Evolutionary conservation across 1,139 yeast species (phyloP), one percentile per base, ranked within the genome.

Genomic region (Saccharomyces hybrid): DNA sequence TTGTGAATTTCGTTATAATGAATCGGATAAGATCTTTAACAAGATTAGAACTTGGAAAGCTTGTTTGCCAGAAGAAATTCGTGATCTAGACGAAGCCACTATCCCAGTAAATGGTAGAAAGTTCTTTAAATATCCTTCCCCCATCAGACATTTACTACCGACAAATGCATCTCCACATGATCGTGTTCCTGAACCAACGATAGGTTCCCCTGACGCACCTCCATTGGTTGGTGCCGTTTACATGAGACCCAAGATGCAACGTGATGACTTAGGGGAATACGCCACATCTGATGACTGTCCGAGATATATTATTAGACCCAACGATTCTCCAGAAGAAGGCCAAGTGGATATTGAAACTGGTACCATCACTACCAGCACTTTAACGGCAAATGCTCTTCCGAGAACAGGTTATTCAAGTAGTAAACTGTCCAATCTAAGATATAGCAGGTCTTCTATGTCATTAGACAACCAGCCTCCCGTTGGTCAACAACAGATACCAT

Each of bases 191-290:
- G 89, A 84, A 56, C 95, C 97, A 1, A 79, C 83, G 1, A 84
- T 57, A 28, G 95, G 95, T 9, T 83, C 78, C 25, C 80, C 88
- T 52, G 84, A 86, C 64, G 95, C 96, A 0, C 98, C 98, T 11
- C 99, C 99, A 4, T 71, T 89, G 44, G 81, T 87, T 38, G 99
- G 99, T 27, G 95, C 88, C 46, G 96, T 91, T 6, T 93, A 87
- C 67, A 71, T 84, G 57, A 80, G 95, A 55, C 87, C 88, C 1
- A 81, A 84, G 46, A 83, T 84, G 59, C 82, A 83, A 46, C 83
- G 83, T 55, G 96, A 89, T 70, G 25, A 16, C 2, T 16, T 16
- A 2, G 20, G 20, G 2, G 20, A 16, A 16, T 16, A 16, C 2
- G 20, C 20, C 2, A 16, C 20, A 16, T 16, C 20, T 2, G 20